Base-by-base conservation (phyloP, 1,284 basidiomycete genomes). In the Pseudozyma tsukubaensis region DNA sequence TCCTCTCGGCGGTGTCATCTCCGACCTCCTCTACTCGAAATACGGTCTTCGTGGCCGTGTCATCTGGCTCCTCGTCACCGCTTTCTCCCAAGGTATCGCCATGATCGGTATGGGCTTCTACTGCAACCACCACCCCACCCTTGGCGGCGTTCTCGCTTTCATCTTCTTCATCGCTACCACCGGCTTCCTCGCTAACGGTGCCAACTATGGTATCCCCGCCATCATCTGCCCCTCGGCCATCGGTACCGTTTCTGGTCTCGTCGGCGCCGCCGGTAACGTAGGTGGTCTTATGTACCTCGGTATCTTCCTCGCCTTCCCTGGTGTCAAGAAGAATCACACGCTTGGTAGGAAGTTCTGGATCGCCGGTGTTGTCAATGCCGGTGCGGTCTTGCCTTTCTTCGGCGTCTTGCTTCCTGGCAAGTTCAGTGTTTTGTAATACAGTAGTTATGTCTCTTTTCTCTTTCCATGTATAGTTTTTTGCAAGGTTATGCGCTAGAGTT, bases 1-100 rank as follows among this genome's bases (percentile, higher is more conserved):
- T 14, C 88, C 89, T 0, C 67, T 87, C 1, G 85, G 89, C 42
- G 89, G 89, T 16, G 87, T 88, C 68, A 57, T 88, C 21, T 87
- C 88, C 4, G 89, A 90, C 74, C 45, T 86, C 9, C 74, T 88
- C 9, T 90, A 89, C 83, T 77, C 80, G 18, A 79, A 72, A 40
- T 88, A 54, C 59, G 89, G 89, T 3, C 86, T 86, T 66, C 78
- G 79, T 10, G 88, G 87, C 2, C 89, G 90, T 81, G 90, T 90
- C 73, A 87, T 86, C 63, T 85, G 88, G 69, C 86, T 87, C 43
- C 81, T 89, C 53, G 61, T 68, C 16, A 86, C 87, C 24, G 88
- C 88, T 2, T 58, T 88, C 42, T 59, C 85, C 3, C 88, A 89
- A 82, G 89, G 89, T 13, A 76, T 87, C 9, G 76, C 88, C 14